Conservation (phyloP, 1,284 basidiomycete genomes). For the Trichosporon sp. region DNA sequence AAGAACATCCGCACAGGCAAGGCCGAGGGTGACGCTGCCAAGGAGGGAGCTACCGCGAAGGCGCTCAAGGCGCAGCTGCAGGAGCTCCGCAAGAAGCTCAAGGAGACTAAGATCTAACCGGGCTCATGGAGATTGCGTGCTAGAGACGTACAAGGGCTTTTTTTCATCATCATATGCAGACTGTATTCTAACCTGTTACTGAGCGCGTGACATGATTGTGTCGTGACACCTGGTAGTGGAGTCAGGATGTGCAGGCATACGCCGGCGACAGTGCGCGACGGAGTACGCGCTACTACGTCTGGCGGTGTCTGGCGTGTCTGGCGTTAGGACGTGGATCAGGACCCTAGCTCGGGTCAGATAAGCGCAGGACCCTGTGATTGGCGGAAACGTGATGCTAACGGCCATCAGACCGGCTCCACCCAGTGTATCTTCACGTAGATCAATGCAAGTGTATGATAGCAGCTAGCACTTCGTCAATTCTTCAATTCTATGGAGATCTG, state of each 20-base stretch:
- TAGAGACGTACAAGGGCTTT: neutral
- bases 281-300: neutral
- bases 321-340: neutral
- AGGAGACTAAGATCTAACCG: slow-evolving; percentile 26
- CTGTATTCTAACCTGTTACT: neutral
- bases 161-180: slow-evolving; percentile 1
- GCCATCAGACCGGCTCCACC: neutral
- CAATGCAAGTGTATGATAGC: too few species aligned
- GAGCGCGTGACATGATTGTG: neutral
- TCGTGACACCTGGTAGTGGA: neutral
- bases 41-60: slow-evolving; percentile 54
- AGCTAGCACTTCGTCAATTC: neutral
- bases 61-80: slow-evolving; percentile 62
- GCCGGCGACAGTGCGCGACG: neutral
- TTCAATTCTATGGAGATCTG: neutral
- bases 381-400: neutral
- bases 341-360: neutral
- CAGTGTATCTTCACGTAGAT: too few species aligned
- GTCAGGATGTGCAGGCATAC: neutral
- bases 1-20: slow-evolving; percentile 63
- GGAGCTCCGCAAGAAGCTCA: slow-evolving; percentile 46
- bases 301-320: neutral
- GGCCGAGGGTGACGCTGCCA: slow-evolving; percentile 50
- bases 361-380: neutral
- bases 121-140: neutral